A percentile compares a stretch with the other conserved stretches of the same genome.
These are phyloP conservation scores for Schwanniomyces etchellsii DNA, from an alignment of 1,139 yeast species.

Conservation along the genomic window DNA sequence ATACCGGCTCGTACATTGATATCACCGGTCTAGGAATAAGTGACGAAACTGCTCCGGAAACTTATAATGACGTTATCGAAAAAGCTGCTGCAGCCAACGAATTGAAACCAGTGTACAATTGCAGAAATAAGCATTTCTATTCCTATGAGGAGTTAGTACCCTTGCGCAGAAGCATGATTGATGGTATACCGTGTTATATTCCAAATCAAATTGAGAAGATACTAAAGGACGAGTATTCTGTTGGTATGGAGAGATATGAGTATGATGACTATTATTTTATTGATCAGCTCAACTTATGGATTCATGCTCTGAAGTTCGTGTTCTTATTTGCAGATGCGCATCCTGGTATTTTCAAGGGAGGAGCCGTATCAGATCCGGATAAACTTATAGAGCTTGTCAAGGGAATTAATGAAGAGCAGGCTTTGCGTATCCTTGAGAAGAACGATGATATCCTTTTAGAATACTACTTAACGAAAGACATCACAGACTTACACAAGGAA, in stretches of 20 bases:
- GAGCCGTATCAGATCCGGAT: slow-evolving; percentile 5
- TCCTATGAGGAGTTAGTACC: slow-evolving; percentile 34
- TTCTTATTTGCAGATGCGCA: slow-evolving; percentile 2
- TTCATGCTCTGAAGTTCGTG: slow-evolving; percentile 6
- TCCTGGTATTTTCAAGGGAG: not conserved
- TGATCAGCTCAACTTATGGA: slow-evolving; percentile 12
- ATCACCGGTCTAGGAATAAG: slow-evolving; percentile 18
- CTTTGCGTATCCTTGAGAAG: slow-evolving; percentile 6
- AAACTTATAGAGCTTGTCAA: not conserved
- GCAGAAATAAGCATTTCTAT: slow-evolving; percentile 44
- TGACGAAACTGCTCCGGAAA: slow-evolving; percentile 8
- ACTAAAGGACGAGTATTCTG: slow-evolving; percentile 13
- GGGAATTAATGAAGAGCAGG: slow-evolving; percentile 9
- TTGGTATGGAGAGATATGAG: slow-evolving; percentile 11
- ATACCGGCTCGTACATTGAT: slow-evolving; percentile 22
- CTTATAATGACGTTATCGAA: slow-evolving; percentile 12
- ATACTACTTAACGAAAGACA: slow-evolving; percentile 22
- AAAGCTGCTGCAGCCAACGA: slow-evolving; percentile 5
- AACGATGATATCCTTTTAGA: slow-evolving; percentile 20
- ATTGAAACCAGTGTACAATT: slow-evolving; percentile 25
- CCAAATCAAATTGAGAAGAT: slow-evolving; percentile 12
- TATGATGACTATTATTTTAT: slow-evolving; percentile 18
- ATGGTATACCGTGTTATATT: slow-evolving; percentile 15
- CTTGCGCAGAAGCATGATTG: slow-evolving; percentile 17
- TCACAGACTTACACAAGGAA: slow-evolving; percentile 19